Evolutionary conservation across 768 basidiomycete species (phyloP).

Genomic region (Lyophyllum atratum): DNA sequence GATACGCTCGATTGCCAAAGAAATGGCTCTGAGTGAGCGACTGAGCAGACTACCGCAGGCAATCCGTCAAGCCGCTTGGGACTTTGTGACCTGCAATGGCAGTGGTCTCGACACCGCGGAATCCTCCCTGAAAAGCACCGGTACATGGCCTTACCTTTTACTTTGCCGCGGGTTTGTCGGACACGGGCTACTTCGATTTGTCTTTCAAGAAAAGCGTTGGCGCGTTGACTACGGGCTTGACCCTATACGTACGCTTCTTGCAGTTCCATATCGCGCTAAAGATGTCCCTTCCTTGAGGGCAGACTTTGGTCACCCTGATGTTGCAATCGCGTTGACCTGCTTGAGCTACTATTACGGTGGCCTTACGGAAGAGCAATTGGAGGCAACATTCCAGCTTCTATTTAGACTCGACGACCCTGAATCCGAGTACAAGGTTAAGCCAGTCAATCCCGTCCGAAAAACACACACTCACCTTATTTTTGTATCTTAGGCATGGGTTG

Average conservation of each 20-base stretch:
- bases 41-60: conserved; percentile 19
- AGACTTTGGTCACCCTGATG: conserved; percentile 57
- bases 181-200: conserved; percentile 39
- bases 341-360: conserved; percentile 53
- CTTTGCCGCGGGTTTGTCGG: conserved; percentile 47
- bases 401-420: conserved; percentile 41
- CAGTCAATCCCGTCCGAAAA: neutral
- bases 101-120: conserved; percentile 1
- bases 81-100: conserved; percentile 22
- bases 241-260: conserved; percentile 40
- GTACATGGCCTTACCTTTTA: conserved; percentile 33
- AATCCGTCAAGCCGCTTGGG: conserved; percentile 17
- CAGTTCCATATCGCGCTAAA: conserved; percentile 57
- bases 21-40: conserved; percentile 20
- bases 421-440: conserved; percentile 34
- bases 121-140: neutral
- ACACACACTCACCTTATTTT: neutral
- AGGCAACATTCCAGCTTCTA: conserved; percentile 36
- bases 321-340: conserved; percentile 45
- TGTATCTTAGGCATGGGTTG: conserved; percentile 5
- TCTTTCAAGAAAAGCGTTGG: conserved; percentile 43
- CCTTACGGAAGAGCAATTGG: conserved; percentile 38
- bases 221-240: conserved; percentile 55
- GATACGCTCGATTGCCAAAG: neutral
- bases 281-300: conserved; percentile 46